Evolutionary conservation across 345 rosid genomes (phyloP).

Genomic region (Citrus sp.): DNA sequence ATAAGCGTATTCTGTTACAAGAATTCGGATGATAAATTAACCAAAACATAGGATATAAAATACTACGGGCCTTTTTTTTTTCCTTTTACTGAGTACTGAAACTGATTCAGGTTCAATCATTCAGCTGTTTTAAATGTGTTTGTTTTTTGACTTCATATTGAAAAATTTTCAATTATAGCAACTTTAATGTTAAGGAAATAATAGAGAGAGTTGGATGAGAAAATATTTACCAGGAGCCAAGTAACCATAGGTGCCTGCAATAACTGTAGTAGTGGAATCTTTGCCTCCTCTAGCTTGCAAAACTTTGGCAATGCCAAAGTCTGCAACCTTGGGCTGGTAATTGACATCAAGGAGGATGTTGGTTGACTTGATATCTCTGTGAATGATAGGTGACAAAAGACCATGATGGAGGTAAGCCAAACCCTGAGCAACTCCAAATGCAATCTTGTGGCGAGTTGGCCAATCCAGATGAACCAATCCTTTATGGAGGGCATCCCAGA

Average conservation of each 20-base stretch:
- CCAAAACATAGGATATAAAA: neutral
- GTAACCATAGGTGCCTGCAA: slow-evolving; percentile 95
- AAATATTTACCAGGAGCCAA: slow-evolving; percentile 68
- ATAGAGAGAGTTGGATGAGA: slow-evolving; percentile 6
- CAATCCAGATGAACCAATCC: slow-evolving; percentile 58
- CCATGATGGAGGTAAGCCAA: slow-evolving; percentile 91
- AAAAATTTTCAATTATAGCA: too few species aligned
- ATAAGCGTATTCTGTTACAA: slow-evolving; percentile 74
- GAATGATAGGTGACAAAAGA: slow-evolving; percentile 68
- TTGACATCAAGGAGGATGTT: slow-evolving; percentile 73
- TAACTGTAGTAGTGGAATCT: slow-evolving; percentile 77
- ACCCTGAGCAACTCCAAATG: slow-evolving; percentile 89
- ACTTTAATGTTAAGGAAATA: too few species aligned
- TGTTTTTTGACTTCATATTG: neutral
- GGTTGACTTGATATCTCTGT: slow-evolving; percentile 90
- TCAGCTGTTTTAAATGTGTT: too few species aligned
- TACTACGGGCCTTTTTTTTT: too few species aligned
- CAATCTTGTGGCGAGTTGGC: slow-evolving; percentile 86
- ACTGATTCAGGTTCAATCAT: too few species aligned
- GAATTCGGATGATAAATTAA: slow-evolving; percentile 4
- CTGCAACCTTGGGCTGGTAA: slow-evolving; percentile 86
- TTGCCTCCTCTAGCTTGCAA: slow-evolving; percentile 75
- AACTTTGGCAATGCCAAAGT: slow-evolving; percentile 94
- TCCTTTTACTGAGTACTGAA: too few species aligned
- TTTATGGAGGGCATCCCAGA: slow-evolving; percentile 83